Percentiles rank a stretch among this genome's conserved stretches.
Conservation (phyloP, 2,329 filamentous ascomycete genomes). For the Cordyceps cateniannulata region DNA sequence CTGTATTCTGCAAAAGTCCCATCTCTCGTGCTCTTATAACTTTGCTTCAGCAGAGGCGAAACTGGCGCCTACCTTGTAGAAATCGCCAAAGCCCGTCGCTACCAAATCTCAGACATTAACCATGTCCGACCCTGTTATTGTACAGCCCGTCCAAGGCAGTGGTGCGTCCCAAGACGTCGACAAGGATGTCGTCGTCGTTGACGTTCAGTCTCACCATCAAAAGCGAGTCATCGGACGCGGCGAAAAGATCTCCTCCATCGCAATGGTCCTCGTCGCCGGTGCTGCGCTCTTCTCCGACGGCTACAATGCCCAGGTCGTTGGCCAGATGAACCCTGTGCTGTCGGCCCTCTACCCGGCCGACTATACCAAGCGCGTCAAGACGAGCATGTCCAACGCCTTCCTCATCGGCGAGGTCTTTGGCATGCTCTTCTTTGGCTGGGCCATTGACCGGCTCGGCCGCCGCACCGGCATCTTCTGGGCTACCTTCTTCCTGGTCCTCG, state of each 20-base stretch:
- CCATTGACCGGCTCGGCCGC: conserved; percentile 39
- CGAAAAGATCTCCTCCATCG: not conserved
- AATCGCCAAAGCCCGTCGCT: no score
- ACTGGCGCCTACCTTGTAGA: not conserved
- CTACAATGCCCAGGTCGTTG: conserved; percentile 29
- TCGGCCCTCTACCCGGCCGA: conserved; percentile 24
- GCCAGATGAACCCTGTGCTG: conserved; percentile 27
- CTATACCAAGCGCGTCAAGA: conserved; percentile 29
- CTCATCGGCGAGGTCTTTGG: conserved; percentile 36
- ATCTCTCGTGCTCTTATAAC: not conserved
- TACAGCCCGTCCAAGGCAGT: not conserved
- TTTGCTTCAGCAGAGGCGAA: conserved; percentile 6
- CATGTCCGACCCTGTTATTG: not conserved
- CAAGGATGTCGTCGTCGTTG: conserved; percentile 5
- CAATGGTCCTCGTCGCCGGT: conserved; percentile 23
- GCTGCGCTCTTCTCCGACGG: conserved; percentile 28
- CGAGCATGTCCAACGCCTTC: conserved; percentile 32
- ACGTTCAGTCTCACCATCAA: not conserved
- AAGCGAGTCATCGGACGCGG: not conserved
- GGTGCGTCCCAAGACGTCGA: not conserved
- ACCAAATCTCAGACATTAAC: not conserved
- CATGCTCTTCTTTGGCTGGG: conserved; percentile 33
- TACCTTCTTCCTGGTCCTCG: conserved; percentile 39
- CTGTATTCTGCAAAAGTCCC: not conserved
- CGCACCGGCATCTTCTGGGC: conserved; percentile 39